phyloP scores from a whole-genome alignment of 768 basidiomycete species.

The Harrya chromipes region DNA sequence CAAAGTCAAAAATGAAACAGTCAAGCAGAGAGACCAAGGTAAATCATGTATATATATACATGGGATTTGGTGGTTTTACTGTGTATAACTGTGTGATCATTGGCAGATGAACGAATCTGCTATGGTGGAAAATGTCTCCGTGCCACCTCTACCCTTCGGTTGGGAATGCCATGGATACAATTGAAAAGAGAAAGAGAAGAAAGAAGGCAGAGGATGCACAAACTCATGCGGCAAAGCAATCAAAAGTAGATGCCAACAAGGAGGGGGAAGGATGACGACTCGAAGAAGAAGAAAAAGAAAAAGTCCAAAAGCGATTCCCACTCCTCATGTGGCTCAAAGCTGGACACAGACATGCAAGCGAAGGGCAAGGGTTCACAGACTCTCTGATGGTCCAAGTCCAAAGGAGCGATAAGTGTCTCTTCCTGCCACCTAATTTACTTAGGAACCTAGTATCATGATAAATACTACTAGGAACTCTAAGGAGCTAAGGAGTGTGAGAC shows the following conservation, averaged over 20 bases:
- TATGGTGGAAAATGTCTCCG: neutral
- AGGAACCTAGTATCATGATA: too few relatives aligned
- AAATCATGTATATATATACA: slow-evolving; percentile 6
- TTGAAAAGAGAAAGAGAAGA: slow-evolving; percentile 17
- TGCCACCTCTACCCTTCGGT: neutral
- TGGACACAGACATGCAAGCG: neutral
- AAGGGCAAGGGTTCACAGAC: slow-evolving; percentile 6
- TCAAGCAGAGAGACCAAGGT: slow-evolving; percentile 8
- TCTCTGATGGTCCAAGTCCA: too few relatives aligned
- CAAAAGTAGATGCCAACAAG: neutral
- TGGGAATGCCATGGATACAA: neutral
- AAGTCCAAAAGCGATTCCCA: slow-evolving; percentile 12
- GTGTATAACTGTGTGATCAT: neutral
- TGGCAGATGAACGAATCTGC: slow-evolving; percentile 3
- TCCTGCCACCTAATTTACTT: too few relatives aligned
- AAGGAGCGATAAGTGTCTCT: too few relatives aligned
- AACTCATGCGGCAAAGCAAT: neutral
- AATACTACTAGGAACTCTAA: too few relatives aligned
- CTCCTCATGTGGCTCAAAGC: neutral
- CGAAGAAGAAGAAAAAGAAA: slow-evolving; percentile 18
- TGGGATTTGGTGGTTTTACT: slow-evolving; percentile 7
- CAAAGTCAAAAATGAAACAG: slow-evolving; percentile 12
- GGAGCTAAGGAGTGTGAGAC: too few relatives aligned
- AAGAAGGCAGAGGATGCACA: slow-evolving; percentile 3
- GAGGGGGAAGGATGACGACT: slow-evolving; percentile 1